phyloP scores from a whole-genome alignment of 1,284 basidiomycete genomes.

The Schizopora paradoxa region DNA sequence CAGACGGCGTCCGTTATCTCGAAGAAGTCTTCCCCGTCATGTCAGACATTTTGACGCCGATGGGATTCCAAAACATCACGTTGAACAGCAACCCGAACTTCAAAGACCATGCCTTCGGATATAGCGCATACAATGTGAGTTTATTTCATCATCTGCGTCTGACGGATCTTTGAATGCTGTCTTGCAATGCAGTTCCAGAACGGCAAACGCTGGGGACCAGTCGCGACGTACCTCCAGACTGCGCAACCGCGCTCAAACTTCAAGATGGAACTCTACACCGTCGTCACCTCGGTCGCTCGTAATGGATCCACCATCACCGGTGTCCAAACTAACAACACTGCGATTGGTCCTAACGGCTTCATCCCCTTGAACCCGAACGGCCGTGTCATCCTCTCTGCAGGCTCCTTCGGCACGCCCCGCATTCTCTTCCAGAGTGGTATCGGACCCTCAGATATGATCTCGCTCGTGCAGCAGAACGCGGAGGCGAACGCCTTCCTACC shows the following conservation, averaged over 20 bases:
- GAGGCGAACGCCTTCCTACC: slow-evolving; percentile 44
- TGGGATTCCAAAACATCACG: slow-evolving; percentile 46
- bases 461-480: slow-evolving; percentile 42
- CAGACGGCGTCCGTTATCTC: slow-evolving; percentile 56
- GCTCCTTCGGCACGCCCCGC: slow-evolving; percentile 51
- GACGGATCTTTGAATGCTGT: not conserved
- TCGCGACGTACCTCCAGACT: slow-evolving; percentile 55
- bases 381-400: slow-evolving; percentile 54
- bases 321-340: slow-evolving; percentile 55
- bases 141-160: not conserved
- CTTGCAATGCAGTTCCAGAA: slow-evolving; percentile 39
- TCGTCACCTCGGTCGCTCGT: slow-evolving; percentile 50
- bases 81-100: slow-evolving; percentile 51
- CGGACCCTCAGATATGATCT: slow-evolving; percentile 55
- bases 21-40: slow-evolving; percentile 44
- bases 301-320: slow-evolving; percentile 54
- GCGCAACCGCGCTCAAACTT: slow-evolving; percentile 51
- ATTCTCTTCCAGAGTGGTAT: slow-evolving; percentile 62
- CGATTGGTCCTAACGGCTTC: slow-evolving; percentile 47
- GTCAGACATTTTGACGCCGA: slow-evolving; percentile 36
- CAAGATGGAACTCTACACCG: slow-evolving; percentile 41
- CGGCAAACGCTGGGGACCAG: slow-evolving; percentile 55
- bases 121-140: slow-evolving; percentile 48
- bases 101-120: slow-evolving; percentile 59
- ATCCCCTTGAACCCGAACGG: slow-evolving; percentile 52